These are phyloP conservation scores for Phyllosticta citriasiana DNA, from an alignment of 2,329 filamentous ascomycete genomes.

Conservation along the genomic window DNA sequence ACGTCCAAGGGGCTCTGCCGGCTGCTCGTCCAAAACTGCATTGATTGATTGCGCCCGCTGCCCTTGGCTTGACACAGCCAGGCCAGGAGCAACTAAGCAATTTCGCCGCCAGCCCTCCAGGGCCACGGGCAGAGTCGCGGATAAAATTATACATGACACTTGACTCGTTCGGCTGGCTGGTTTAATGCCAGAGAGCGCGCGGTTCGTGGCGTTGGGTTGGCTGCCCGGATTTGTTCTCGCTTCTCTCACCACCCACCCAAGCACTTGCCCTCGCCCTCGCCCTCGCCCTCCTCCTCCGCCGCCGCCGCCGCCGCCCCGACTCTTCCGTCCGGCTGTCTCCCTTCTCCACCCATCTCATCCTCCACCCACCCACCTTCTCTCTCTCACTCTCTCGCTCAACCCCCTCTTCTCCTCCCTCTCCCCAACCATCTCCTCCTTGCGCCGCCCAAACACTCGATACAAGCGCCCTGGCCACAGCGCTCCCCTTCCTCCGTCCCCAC, in stretches of 20 bases:
- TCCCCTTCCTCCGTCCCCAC: neutral
- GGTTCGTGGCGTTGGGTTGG: neutral
- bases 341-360: neutral
- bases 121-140: neutral
- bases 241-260: neutral
- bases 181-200: neutral
- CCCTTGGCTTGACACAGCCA: neutral
- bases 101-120: neutral
- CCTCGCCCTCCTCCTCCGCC: too few relatives aligned
- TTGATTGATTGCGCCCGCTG: too few relatives aligned
- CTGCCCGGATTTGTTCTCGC: neutral
- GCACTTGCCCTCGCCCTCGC: neutral
- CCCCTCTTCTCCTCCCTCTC: neutral
- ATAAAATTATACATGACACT: neutral
- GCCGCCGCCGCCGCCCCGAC: neutral
- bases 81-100: neutral
- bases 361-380: neutral
- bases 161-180: neutral
- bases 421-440: constrained; percentile 10
- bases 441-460: neutral
- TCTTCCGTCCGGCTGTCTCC: neutral
- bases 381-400: neutral
- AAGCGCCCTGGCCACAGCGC: neutral
- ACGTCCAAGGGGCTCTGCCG: neutral
- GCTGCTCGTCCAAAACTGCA: too few relatives aligned